Conservation (phyloP, 106 monocot species). For the Alisma plantagoaquatica region DNA sequence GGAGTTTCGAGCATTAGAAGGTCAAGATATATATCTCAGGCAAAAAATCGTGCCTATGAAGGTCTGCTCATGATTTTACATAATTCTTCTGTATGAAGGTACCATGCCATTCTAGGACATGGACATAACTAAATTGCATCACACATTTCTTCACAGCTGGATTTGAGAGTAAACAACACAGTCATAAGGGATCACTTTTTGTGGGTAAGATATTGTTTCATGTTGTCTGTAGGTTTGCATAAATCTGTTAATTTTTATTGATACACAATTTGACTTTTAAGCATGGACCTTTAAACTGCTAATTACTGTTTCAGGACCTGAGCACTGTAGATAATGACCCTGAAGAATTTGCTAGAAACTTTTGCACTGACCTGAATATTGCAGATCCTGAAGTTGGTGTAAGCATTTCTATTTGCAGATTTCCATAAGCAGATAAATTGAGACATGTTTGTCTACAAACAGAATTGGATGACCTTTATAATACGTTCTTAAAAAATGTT, state of each 20-base stretch:
- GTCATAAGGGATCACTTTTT: constrained; percentile 86
- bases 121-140: no score
- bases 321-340: constrained; percentile 95
- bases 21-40: constrained; percentile 79
- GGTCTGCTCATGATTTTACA: no score
- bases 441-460: no score
- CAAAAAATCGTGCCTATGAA: constrained; percentile 88
- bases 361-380: constrained; percentile 78
- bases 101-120: no score
- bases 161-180: constrained; percentile 80
- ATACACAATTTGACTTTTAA: no score
- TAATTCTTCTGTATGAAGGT: no score
- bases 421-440: no score
- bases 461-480: no score
- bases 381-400: constrained; percentile 92
- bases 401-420: constrained; percentile 28
- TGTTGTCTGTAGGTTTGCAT: neutral
- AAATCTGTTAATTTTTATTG: no score
- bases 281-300: no score
- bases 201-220: constrained; percentile 51
- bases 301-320: constrained; percentile 73
- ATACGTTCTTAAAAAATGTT: no score
- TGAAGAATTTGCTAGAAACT: constrained; percentile 80
- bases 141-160: constrained; percentile 74
- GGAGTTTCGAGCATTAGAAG: constrained; percentile 85